Evolutionary conservation across 495 filamentous ascomycete species (phyloP).

Genomic region (Xylaria bambusicola): DNA sequence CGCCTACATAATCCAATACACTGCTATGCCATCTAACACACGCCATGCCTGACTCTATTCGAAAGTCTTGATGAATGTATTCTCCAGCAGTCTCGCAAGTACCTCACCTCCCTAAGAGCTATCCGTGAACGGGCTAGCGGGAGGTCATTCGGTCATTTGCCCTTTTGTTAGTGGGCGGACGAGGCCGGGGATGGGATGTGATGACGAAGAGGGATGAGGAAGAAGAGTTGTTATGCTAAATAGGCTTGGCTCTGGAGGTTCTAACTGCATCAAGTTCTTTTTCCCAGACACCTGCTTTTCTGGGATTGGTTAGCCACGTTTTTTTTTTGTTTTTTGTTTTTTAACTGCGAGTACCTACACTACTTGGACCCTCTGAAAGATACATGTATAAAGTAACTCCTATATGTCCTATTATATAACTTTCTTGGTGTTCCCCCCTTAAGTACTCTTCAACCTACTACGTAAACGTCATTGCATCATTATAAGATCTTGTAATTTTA

Average conservation of each 20-base stretch:
- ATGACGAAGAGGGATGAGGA: not conserved
- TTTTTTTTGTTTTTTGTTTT: no score
- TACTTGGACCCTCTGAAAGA: not conserved
- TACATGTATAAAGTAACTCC: not conserved
- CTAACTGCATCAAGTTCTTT: constrained; percentile 7
- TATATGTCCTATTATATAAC: not conserved
- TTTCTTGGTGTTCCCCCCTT: no score
- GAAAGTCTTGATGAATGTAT: no score
- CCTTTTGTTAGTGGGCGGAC: constrained; percentile 1
- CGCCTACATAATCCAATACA: no score
- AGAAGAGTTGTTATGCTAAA: not conserved
- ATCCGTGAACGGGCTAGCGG: constrained; percentile 4
- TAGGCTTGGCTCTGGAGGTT: not conserved
- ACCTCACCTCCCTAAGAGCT: not conserved
- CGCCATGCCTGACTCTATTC: not conserved
- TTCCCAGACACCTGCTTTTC: constrained; percentile 16
- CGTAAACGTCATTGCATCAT: no score
- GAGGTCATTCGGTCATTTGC: constrained; percentile 11
- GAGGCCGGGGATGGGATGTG: not conserved
- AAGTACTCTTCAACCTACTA: no score
- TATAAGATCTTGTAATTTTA: no score
- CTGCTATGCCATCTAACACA: no score
- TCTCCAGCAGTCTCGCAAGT: not conserved
- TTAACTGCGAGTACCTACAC: no score
- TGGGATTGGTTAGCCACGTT: constrained; percentile 13